Evolutionary conservation across 169 alveolate genomes (phyloP).

Genomic region (Nephromyces sp.): DNA sequence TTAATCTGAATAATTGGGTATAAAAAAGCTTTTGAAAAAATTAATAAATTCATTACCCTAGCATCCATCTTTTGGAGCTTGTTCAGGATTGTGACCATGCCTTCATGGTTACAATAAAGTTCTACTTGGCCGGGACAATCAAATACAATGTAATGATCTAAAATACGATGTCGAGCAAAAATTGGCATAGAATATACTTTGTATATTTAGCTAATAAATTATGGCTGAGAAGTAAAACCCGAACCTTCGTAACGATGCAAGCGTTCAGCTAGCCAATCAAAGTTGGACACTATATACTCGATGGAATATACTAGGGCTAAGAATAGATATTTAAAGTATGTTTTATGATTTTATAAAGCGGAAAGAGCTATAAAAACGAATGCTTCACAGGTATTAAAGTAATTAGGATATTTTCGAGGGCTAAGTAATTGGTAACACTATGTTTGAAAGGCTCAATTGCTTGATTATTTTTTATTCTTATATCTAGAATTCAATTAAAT

Average conservation of each 20-base stretch:
- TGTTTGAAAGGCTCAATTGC: too few species aligned
- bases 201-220: too few species aligned
- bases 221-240: too few species aligned
- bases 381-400: too few species aligned
- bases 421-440: too few species aligned
- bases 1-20: too few species aligned
- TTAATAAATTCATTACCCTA: conserved; percentile 42
- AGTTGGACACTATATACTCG: conserved; percentile 77
- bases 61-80: conserved; percentile 52
- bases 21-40: neutral
- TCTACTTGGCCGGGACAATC: conserved; percentile 96
- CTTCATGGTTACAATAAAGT: conserved; percentile 82
- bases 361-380: too few species aligned
- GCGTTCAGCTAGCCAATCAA: conserved; percentile 79
- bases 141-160: conserved; percentile 72
- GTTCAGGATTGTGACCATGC: conserved; percentile 65
- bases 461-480: too few species aligned
- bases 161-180: neutral
- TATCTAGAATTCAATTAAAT: neutral
- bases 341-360: too few species aligned
- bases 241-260: conserved; percentile 11
- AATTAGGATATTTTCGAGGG: too few species aligned
- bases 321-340: neutral
- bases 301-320: conserved; percentile 78
- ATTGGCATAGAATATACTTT: too few species aligned